phyloP scores from a whole-genome alignment of 305 asterid species.

The Fraxinus floribunda region DNA sequence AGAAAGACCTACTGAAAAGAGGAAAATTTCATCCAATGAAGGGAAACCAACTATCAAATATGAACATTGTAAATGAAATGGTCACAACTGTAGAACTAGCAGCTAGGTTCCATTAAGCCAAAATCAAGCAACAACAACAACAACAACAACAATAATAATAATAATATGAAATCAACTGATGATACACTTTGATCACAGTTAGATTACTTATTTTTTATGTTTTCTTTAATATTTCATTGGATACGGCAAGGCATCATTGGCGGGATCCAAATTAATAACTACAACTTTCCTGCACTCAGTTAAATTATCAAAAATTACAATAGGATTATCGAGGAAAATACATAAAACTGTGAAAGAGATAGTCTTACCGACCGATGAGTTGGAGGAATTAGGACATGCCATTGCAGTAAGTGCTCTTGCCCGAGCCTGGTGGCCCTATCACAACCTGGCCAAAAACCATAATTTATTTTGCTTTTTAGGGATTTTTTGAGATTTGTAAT shows the following conservation, averaged over 20 bases:
- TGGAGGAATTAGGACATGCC: conserved; percentile 96
- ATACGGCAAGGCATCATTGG: conserved; percentile 95
- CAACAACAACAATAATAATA: too few species aligned
- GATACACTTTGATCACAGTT: too few species aligned
- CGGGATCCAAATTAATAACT: conserved; percentile 91
- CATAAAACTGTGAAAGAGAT: neutral
- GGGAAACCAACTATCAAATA: too few species aligned
- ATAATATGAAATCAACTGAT: too few species aligned
- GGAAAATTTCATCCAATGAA: too few species aligned
- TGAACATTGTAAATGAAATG: too few species aligned
- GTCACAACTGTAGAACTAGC: too few species aligned
- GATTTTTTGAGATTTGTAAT: neutral
- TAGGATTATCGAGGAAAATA: neutral
- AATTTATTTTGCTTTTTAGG: neutral
- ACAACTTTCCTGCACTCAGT: conserved; percentile 82
- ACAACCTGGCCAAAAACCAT: conserved; percentile 98
- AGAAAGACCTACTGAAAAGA: too few species aligned
- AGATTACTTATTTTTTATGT: too few species aligned
- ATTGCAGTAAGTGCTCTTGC: conserved; percentile 95
- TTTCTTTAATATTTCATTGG: conserved; percentile 27
- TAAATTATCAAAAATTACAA: neutral
- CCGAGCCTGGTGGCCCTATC: conserved; percentile 98
- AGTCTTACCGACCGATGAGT: conserved; percentile 74
- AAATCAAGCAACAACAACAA: too few species aligned
- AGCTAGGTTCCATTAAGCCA: too few species aligned